These are phyloP conservation scores for Mycocentrospora acerina DNA, from an alignment of 2,329 filamentous ascomycete species.

Conservation along the genomic window DNA sequence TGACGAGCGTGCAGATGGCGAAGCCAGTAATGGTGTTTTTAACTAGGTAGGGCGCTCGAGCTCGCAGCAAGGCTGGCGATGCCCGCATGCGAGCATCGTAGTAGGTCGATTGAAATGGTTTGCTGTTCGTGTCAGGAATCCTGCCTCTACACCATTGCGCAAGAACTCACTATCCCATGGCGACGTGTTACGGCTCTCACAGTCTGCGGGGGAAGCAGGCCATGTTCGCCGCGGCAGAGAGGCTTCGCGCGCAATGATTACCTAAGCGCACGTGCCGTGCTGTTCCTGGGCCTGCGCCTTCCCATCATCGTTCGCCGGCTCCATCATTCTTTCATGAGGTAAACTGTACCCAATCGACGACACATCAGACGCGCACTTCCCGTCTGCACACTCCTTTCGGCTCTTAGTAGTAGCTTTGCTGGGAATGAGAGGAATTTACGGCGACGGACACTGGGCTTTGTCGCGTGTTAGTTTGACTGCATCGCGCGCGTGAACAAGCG, in stretches of 20 bases:
- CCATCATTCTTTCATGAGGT: too few relatives aligned
- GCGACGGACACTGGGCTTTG: constrained; percentile 27
- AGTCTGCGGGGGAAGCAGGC: constrained; percentile 18
- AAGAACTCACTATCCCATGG: constrained; percentile 39
- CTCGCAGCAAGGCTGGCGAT: constrained; percentile 85
- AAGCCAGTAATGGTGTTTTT: constrained; percentile 83
- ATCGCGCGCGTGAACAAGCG: constrained; percentile 34
- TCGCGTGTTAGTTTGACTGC: constrained; percentile 32
- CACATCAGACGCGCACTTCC: constrained; percentile 19
- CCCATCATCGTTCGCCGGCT: constrained; percentile 10
- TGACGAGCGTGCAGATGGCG: constrained; percentile 72
- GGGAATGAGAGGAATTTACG: constrained; percentile 30
- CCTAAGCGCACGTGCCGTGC: constrained; percentile 4
- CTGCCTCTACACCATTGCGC: not conserved
- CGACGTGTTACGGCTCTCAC: constrained; percentile 21
- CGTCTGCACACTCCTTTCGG: constrained; percentile 27
- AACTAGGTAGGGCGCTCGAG: constrained; percentile 85
- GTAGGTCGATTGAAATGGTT: constrained; percentile 71
- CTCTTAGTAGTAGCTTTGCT: constrained; percentile 21
- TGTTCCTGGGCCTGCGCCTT: constrained; percentile 7
- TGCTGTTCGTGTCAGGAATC: constrained; percentile 24
- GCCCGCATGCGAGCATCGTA: constrained; percentile 87
- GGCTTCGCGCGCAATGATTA: constrained; percentile 12
- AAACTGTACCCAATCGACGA: constrained; percentile 15
- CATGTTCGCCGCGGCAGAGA: constrained; percentile 22